phyloP scores from a whole-genome alignment of 495 filamentous ascomycete genomes.

The Daldinia caldariorum region DNA sequence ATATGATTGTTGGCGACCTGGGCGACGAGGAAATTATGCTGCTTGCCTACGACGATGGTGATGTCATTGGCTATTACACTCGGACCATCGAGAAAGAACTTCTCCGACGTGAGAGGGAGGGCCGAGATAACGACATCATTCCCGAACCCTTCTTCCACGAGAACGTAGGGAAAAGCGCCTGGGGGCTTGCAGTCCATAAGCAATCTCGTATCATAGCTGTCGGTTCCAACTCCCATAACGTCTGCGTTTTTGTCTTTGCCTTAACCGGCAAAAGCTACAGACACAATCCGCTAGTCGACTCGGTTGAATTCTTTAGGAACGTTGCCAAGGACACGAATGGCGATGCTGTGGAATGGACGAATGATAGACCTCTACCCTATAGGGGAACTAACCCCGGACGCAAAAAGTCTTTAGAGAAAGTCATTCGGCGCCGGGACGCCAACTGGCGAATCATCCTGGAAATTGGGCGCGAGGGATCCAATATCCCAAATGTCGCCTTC shows the following conservation, averaged over 20 bases:
- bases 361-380: neutral
- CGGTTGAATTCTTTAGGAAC: constrained; percentile 40
- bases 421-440: constrained; percentile 48
- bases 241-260: constrained; percentile 80
- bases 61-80: constrained; percentile 83
- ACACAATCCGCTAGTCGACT: constrained; percentile 12
- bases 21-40: constrained; percentile 83
- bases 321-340: constrained; percentile 42
- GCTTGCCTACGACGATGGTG: constrained; percentile 84
- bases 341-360: constrained; percentile 15
- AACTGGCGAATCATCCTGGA: constrained; percentile 56
- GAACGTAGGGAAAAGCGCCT: constrained; percentile 80
- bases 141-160: constrained; percentile 72
- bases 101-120: constrained; percentile 22
- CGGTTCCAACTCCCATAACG: constrained; percentile 72
- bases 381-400: neutral
- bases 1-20: constrained; percentile 79
- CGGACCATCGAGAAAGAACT: constrained; percentile 51
- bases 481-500: constrained; percentile 85
- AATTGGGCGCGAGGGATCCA: constrained; percentile 53
- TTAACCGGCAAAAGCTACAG: constrained; percentile 54
- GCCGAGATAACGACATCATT: neutral
- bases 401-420: constrained; percentile 30
- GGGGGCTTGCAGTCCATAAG: constrained; percentile 89
- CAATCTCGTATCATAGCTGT: constrained; percentile 82